Percentiles rank a stretch among this genome's conserved stretches.
These are phyloP conservation scores for Phallus indusiatus DNA, from an alignment of 768 basidiomycete genomes.

Conservation along the genomic window DNA sequence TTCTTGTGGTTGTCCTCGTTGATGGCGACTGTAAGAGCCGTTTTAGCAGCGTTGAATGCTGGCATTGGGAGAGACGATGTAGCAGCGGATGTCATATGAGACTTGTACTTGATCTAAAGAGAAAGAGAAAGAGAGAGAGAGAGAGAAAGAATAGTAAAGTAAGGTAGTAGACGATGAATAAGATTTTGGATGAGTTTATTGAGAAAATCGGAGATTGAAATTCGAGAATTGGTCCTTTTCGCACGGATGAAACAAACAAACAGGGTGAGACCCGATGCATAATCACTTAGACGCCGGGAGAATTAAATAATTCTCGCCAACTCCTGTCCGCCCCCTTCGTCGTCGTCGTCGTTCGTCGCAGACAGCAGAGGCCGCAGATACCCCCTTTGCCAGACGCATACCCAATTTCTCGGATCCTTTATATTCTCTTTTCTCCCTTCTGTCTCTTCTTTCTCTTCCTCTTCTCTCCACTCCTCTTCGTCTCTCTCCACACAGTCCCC, in stretches of 20 bases:
- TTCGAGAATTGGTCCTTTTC: neutral
- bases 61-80: constrained; percentile 47
- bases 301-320: neutral
- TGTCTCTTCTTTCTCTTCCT: constrained; percentile 12
- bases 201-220: neutral
- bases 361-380: constrained; percentile 9
- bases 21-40: constrained; percentile 67
- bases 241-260: neutral
- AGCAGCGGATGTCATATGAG: constrained; percentile 16
- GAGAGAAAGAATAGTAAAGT: too few relatives aligned
- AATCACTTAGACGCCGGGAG: neutral
- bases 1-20: constrained; percentile 3
- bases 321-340: constrained; percentile 4
- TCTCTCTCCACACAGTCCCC: constrained; percentile 8
- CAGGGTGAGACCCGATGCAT: neutral
- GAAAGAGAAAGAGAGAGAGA: too few relatives aligned
- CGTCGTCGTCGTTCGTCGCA: constrained; percentile 3
- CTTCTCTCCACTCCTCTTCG: constrained; percentile 10
- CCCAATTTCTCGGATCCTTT: constrained; percentile 8
- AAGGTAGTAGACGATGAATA: neutral
- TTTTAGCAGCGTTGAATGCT: constrained; percentile 71
- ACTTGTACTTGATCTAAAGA: neutral
- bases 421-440: too few relatives aligned
- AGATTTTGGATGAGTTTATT: neutral
- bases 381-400: constrained; percentile 15